A percentile compares a stretch with the other conserved stretches of the same genome.
Evolutionary conservation across 169 alveolate genomes (phyloP).

Genomic region (Eimeria maxima): DNA sequence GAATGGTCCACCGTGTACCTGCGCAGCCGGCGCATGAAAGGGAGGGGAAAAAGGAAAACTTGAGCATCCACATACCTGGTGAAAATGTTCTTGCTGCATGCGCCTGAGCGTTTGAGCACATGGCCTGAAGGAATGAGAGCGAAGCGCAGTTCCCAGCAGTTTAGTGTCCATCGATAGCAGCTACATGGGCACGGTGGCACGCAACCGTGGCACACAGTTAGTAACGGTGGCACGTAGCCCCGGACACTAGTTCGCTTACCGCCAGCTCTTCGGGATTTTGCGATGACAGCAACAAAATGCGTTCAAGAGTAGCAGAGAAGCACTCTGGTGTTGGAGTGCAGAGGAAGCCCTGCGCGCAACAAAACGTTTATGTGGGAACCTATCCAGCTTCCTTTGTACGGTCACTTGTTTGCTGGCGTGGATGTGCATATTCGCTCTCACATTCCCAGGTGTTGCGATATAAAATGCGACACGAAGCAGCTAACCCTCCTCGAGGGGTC

Average conservation of each 20-base stretch:
- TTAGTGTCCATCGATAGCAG: not conserved
- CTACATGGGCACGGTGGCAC: not conserved
- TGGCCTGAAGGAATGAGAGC: slow-evolving; percentile 2
- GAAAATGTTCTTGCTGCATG: slow-evolving; percentile 33
- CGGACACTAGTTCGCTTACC: not conserved
- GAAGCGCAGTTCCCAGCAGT: not conserved
- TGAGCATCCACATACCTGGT: slow-evolving; percentile 27
- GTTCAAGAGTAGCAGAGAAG: slow-evolving; percentile 46
- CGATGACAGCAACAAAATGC: slow-evolving; percentile 25
- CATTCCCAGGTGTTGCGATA: not conserved
- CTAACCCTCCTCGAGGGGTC: not conserved
- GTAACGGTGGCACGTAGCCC: not conserved
- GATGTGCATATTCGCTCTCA: not conserved
- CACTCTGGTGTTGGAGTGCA: slow-evolving; percentile 38
- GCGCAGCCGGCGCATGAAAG: not conserved
- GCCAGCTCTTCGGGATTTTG: slow-evolving; percentile 33
- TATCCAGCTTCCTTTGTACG: not conserved
- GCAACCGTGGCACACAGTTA: not conserved
- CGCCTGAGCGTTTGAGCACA: slow-evolving; percentile 53
- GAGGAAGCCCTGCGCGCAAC: slow-evolving; percentile 61
- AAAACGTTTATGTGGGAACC: not conserved
- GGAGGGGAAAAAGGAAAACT: not conserved
- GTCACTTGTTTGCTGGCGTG: not conserved
- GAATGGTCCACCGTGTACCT: not conserved
- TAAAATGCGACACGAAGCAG: not conserved